A percentile compares a stretch with the other conserved stretches of the same genome.
These are phyloP conservation scores for Paramecium sonneborni DNA, from an alignment of 73 alveolate genomes.

Conservation along the genomic window DNA sequence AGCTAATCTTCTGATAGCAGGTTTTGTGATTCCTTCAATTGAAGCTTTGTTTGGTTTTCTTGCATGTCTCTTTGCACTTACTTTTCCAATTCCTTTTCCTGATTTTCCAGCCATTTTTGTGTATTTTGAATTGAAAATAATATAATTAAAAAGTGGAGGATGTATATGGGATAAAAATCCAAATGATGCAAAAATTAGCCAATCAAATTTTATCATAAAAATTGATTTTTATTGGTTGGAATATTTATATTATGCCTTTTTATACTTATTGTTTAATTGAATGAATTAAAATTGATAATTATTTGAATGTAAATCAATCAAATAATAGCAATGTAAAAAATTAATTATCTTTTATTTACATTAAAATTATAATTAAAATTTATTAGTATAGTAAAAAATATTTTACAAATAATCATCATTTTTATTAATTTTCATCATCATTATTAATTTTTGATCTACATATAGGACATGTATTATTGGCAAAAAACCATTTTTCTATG, in stretches of 20 bases:
- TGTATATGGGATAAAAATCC: background rate
- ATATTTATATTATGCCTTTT: background rate
- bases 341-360: background rate
- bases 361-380: background rate
- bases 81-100: constrained; percentile 78
- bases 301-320: background rate
- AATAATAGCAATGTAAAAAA: background rate
- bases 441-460: background rate
- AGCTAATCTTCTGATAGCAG: constrained; percentile 93
- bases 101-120: constrained; percentile 68
- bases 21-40: constrained; percentile 86
- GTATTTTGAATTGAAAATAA: background rate
- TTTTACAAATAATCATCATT: background rate
- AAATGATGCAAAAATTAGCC: constrained; percentile 9
- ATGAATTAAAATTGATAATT: background rate
- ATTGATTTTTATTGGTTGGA: background rate
- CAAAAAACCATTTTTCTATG: background rate
- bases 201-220: background rate
- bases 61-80: constrained; percentile 78
- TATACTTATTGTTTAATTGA: background rate
- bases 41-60: constrained; percentile 76
- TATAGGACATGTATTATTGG: background rate
- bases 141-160: background rate
- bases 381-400: too few relatives aligned
- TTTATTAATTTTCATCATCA: background rate